These are phyloP conservation scores for Beauveria asiatica DNA, from an alignment of 2,329 filamentous ascomycete genomes.

Conservation along the genomic window DNA sequence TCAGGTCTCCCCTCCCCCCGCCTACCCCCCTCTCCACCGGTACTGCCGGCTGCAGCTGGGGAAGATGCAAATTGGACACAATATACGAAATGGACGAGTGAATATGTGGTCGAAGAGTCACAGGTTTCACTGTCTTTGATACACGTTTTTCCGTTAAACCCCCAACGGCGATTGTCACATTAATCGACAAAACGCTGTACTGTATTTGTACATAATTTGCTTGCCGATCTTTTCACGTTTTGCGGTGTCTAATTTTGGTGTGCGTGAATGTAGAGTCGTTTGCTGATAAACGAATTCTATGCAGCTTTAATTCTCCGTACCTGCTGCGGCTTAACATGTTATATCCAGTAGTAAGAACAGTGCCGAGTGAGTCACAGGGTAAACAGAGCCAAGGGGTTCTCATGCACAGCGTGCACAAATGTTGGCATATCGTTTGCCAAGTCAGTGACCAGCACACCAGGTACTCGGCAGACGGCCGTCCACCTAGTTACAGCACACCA, in stretches of 20 bases:
- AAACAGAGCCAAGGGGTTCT: neutral
- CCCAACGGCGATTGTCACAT: neutral
- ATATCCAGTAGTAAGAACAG: neutral
- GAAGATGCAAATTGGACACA: conserved; percentile 5
- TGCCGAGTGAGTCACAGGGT: neutral
- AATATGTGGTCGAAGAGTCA: neutral
- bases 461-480: too few species aligned
- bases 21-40: neutral
- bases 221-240: neutral
- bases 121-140: neutral
- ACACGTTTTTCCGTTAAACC: neutral
- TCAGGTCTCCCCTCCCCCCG: too few species aligned
- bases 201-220: neutral
- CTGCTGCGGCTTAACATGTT: neutral
- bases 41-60: neutral
- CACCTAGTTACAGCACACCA: too few species aligned
- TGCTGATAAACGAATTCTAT: neutral
- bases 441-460: neutral
- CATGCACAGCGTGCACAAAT: neutral
- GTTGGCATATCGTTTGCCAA: neutral
- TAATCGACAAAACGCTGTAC: neutral
- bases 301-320: neutral
- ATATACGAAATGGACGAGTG: neutral
- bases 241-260: neutral
- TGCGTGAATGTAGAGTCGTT: neutral